These are phyloP conservation scores for Cornus florida DNA, from an alignment of 148 eudicot genomes.

Conservation along the genomic window DNA sequence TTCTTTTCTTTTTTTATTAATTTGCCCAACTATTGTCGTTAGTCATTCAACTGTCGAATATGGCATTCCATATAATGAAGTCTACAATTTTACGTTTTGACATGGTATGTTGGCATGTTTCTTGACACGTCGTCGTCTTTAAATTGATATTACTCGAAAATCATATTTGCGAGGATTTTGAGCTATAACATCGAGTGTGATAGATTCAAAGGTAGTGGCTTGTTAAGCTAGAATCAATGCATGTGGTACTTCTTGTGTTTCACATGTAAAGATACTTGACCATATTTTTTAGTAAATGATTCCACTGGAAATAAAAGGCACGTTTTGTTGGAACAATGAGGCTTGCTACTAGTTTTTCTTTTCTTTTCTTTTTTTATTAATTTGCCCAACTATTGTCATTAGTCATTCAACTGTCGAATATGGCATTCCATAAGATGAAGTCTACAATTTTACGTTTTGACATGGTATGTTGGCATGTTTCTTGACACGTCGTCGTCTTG, in stretches of 20 bases:
- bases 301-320: too few relatives aligned
- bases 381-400: not conserved
- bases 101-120: constrained; percentile 20
- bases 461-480: constrained; percentile 20
- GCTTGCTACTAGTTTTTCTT: not conserved
- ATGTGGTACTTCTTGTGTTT: constrained; percentile 39
- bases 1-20: not conserved
- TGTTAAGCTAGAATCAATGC: constrained; percentile 15
- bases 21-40: not conserved
- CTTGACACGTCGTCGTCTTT: constrained; percentile 22
- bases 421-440: constrained; percentile 20
- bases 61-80: constrained; percentile 21
- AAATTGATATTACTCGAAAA: not conserved
- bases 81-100: constrained; percentile 23
- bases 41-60: constrained; percentile 8
- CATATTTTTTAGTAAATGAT: not conserved
- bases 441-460: constrained; percentile 23
- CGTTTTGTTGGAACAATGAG: not conserved
- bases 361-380: not conserved
- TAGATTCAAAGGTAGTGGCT: constrained; percentile 14
- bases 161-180: constrained; percentile 26
- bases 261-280: constrained; percentile 47
- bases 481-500: constrained; percentile 22
- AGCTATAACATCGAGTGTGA: constrained; percentile 23
- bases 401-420: constrained; percentile 9